Evolutionary conservation across 164 flowering plant species (phyloP), one percentile per base, ranked within the genome.

Genomic region (Aristolochia contorta): DNA sequence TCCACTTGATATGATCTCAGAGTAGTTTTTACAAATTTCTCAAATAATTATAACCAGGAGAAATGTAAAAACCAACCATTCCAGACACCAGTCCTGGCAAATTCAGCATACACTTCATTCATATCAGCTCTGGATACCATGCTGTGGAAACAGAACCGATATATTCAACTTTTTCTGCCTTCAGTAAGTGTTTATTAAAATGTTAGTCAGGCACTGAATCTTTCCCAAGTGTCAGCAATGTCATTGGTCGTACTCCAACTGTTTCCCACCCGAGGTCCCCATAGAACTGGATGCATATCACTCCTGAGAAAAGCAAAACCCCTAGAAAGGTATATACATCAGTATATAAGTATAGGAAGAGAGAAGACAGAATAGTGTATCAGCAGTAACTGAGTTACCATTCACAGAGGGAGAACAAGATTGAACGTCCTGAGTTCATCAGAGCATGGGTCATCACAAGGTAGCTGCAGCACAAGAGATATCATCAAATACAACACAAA

Each of bases 31-130:
- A n/a, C n/a, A n/a, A n/a, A n/a, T n/a, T n/a, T n/a, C n/a, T n/a
- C n/a, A n/a, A n/a, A n/a, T n/a, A n/a, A n/a, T n/a, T n/a, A n/a
- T n/a, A n/a, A n/a, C n/a, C n/a, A n/a, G n/a, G n/a, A n/a, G n/a
- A n/a, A n/a, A n/a, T n/a, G n/a, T n/a, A n/a, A n/a, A n/a, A n/a
- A 64, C 81, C 61, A 57, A 91, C 97, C 97, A 67, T 91, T 91
- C 97, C 97, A 91, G 58, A 89, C 97, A 55, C 90, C 96, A 4
- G 94, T 89, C 68, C 91, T 75, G 37, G 97, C 97, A 71, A 43
- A 54, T 0, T 79, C 82, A 33, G 97, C 92, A 64, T 80, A 86
- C 20, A 73, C 63, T 59, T 91, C 92, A 64, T 91, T 91, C 77
- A 70, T 56, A 65, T 91, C 96, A 37, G 89, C 92, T 78, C 83